Evolutionary conservation across 140 eudicot species (phyloP).

Genomic region (Anethum foeniculum): DNA sequence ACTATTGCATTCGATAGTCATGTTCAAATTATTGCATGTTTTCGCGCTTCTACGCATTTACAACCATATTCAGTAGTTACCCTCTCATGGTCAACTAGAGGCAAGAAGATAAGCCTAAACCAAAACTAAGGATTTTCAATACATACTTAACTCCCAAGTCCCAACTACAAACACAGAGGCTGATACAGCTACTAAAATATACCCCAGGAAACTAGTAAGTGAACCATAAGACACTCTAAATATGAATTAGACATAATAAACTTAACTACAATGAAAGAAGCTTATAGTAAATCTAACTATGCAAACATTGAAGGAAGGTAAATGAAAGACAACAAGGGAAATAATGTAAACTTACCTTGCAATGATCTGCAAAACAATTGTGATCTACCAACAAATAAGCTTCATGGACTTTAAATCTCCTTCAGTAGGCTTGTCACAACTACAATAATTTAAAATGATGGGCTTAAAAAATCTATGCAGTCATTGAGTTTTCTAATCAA

Average conservation of each 20-base stretch:
- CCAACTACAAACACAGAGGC: background rate
- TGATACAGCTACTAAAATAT: background rate
- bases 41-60: background rate
- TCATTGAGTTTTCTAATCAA: background rate
- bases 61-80: background rate
- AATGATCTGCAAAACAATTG: slow-evolving; percentile 7
- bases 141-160: background rate
- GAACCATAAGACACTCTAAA: background rate
- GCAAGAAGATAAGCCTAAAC: background rate
- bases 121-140: background rate
- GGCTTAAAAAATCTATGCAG: slow-evolving; percentile 3
- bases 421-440: slow-evolving; percentile 1
- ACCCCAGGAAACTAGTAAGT: background rate
- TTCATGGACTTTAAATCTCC: slow-evolving; percentile 1
- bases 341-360: slow-evolving; percentile 8
- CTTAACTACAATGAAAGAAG: background rate
- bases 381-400: slow-evolving; percentile 8
- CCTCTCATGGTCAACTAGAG: background rate
- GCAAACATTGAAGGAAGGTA: background rate
- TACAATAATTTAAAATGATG: background rate
- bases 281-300: background rate
- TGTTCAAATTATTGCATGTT: background rate
- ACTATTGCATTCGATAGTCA: background rate
- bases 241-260: background rate
- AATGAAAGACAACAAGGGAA: slow-evolving; percentile 1